Base-by-base conservation (phyloP, 371 early-diverging fungal genomes). In the Actinomortierella wolfii region DNA sequence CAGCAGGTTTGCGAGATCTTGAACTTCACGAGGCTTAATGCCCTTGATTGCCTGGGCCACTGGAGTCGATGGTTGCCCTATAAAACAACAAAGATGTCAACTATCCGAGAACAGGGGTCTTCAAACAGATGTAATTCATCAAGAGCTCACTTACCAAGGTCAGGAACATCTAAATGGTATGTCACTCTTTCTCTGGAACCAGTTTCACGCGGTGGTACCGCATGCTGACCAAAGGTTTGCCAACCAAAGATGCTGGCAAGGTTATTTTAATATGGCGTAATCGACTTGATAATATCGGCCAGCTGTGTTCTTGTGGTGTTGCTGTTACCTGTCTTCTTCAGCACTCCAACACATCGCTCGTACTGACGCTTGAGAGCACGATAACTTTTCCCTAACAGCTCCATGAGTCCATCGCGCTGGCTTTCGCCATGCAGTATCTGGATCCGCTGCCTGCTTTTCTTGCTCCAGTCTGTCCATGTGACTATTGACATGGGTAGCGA, bases 401-500 rank as follows among this genome's bases (percentile, higher is more conserved):
- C n/a, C 15, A 13, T 44, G 44, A 20, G 44, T 44, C 44, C 44
- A 44, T n/a, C n/a, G 44, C n/a, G 44, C 13, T 44, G 44, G 44
- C 6, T 44, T 44, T 44, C 20, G n/a, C 44, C 44, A 44, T 6
- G 44, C 44, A n/a, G 13, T 13, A 13, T 44, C 13, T 44, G 44
- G 44, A 44, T 44, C 3, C 13, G 44, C 44, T 44, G 44, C 13
- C 44, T 13, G 15, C 13, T 44, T 44, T 13, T 44, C 44, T 13
- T 44, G 44, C 44, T 44, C 44, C 20, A 44, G 44, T 44, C 44
- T 13, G 44, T 44, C 44, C 44, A 44, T 44, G 44, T 20, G 44
- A 44, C 44, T 44, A 13, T 44, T 44, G 44, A 13, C 20, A 13
- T 44, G 20, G 20, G 20, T 44, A 20, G 44, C 44, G 44, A 44